Percentiles rank a stretch among this genome's conserved stretches.
Evolutionary conservation across 129 eudicot species (phyloP).

Genomic region (Chrysanthemum seticuspe): DNA sequence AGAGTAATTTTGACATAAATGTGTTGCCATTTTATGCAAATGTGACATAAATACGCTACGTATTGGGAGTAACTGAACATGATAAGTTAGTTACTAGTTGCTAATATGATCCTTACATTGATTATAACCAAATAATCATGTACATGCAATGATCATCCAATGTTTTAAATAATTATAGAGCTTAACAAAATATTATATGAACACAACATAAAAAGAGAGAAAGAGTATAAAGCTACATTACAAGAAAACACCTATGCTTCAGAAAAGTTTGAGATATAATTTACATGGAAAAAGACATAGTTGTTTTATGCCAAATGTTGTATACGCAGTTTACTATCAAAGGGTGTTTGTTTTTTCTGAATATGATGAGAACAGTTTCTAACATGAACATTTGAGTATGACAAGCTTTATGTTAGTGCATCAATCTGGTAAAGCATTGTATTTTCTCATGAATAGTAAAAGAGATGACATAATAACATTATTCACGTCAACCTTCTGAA

Average conservation of each 20-base stretch:
- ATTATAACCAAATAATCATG: too few species aligned
- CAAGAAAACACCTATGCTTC: neutral
- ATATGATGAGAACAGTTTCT: neutral
- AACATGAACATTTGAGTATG: neutral
- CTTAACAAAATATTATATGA: too few species aligned
- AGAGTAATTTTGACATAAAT: too few species aligned
- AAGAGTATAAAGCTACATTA: neutral
- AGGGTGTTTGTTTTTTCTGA: neutral
- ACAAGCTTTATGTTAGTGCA: neutral
- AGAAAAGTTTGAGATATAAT: neutral
- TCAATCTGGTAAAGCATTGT: too few species aligned
- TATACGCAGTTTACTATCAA: neutral
- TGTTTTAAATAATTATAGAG: too few species aligned
- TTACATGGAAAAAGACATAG: slow-evolving; percentile 1
- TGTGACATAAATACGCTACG: too few species aligned
- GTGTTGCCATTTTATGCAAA: too few species aligned
- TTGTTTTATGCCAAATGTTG: neutral
- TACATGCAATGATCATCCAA: too few species aligned
- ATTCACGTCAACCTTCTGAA: too few species aligned
- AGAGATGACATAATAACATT: neutral
- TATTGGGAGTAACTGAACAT: too few species aligned
- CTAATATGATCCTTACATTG: too few species aligned
- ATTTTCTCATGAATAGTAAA: neutral
- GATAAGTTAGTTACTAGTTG: too few species aligned
- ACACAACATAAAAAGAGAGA: neutral